Percentiles rank a stretch among this genome's conserved stretches.
These are phyloP conservation scores for Trichoderma guizhouense DNA, from an alignment of 2,329 filamentous ascomycete species.

Conservation along the genomic window DNA sequence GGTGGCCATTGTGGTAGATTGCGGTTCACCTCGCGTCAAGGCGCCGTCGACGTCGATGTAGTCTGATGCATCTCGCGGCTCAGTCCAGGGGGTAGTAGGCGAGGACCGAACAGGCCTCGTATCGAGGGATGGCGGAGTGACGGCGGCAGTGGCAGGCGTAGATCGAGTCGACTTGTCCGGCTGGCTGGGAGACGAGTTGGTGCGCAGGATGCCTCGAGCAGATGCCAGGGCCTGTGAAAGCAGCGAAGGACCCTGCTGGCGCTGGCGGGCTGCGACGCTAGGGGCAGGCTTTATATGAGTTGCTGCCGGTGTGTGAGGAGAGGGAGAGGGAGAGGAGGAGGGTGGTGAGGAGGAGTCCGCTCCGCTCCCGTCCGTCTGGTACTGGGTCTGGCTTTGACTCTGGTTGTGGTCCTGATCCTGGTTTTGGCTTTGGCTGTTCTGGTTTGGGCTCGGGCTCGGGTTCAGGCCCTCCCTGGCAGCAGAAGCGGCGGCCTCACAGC, in stretches of 20 bases:
- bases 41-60: slow-evolving; percentile 35
- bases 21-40: slow-evolving; percentile 33
- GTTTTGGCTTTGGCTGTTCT: background rate
- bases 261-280: slow-evolving; percentile 36
- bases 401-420: background rate
- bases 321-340: background rate
- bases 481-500: background rate
- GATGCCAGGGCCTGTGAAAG: slow-evolving; percentile 57
- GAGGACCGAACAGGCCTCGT: background rate
- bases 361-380: slow-evolving; percentile 3
- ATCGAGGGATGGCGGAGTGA: background rate
- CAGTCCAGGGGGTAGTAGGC: background rate
- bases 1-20: slow-evolving; percentile 33
- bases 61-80: slow-evolving; percentile 35
- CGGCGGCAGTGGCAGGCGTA: background rate
- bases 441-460: background rate
- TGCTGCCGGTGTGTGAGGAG: background rate
- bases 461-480: background rate
- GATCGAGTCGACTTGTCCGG: background rate
- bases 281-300: slow-evolving; percentile 44
- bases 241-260: slow-evolving; percentile 52
- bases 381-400: background rate
- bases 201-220: slow-evolving; percentile 49
- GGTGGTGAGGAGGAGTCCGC: background rate
- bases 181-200: slow-evolving; percentile 21